phyloP scores from a whole-genome alignment of 352 stramenopile species.

The Globisporangium heterothallicum region DNA sequence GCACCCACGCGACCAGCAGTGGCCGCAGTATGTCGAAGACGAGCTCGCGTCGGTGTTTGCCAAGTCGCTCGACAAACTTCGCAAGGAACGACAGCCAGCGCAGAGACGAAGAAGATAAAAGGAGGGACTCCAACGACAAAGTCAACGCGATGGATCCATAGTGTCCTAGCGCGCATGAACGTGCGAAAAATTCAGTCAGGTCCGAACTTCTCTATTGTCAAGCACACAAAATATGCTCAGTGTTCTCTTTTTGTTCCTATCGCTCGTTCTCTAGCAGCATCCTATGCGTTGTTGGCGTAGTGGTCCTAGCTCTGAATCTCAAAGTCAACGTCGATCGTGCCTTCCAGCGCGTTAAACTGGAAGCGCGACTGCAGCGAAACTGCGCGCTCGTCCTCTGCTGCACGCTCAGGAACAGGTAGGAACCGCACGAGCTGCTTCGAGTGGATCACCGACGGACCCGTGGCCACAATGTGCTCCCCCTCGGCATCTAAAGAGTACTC shows the following conservation, averaged over 20 bases:
- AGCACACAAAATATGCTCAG: no score
- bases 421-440: constrained; percentile 81
- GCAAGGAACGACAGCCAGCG: constrained; percentile 19
- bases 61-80: constrained; percentile 25
- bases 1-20: constrained; percentile 41
- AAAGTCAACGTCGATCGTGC: constrained; percentile 51
- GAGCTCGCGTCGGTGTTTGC: constrained; percentile 33
- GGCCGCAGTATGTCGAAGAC: constrained; percentile 47
- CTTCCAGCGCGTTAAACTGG: constrained; percentile 52
- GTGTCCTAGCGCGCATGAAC: no score
- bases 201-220: no score
- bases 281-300: no score
- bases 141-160: no score
- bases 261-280: constrained; percentile 3
- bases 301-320: no score
- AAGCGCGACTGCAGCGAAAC: constrained; percentile 25
- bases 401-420: constrained; percentile 18
- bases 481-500: constrained; percentile 52
- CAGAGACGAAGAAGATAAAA: constrained; percentile 26
- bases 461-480: constrained; percentile 39
- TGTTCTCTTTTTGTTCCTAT: not conserved
- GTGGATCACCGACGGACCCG: constrained; percentile 46
- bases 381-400: not conserved
- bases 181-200: no score
- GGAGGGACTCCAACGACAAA: not conserved